These are phyloP conservation scores for Phanerochaete carnosa DNA, from an alignment of 768 basidiomycete species.

Conservation along the genomic window DNA sequence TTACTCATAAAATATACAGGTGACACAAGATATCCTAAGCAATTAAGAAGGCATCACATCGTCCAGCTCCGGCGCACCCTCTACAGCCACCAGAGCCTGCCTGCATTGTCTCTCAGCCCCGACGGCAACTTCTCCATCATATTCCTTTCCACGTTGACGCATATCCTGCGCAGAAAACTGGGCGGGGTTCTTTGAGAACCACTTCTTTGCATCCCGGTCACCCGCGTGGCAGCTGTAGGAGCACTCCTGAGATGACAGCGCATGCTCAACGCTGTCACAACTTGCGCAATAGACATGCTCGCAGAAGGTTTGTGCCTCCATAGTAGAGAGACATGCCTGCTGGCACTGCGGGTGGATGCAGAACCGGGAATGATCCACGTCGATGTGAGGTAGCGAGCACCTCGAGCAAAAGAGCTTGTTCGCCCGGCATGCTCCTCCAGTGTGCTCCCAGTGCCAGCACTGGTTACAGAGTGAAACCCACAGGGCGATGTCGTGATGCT, in stretches of 20 bases:
- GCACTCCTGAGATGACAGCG: conserved; percentile 1
- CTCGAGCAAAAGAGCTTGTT: not conserved
- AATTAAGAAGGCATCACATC: not conserved
- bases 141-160: not conserved
- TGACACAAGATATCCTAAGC: not conserved
- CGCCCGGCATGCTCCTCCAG: not conserved
- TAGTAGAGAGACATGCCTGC: not conserved
- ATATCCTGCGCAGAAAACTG: conserved; percentile 2
- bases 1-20: not conserved
- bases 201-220: not conserved
- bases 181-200: not conserved
- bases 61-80: not conserved
- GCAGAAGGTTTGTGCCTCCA: not conserved
- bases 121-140: not conserved
- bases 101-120: not conserved
- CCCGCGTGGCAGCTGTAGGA: conserved; percentile 3
- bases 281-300: conserved; percentile 6
- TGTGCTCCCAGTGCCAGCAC: conserved; percentile 6
- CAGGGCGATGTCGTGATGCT: not conserved
- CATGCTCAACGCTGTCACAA: conserved; percentile 4
- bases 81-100: not conserved
- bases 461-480: conserved; percentile 2
- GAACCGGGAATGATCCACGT: not conserved
- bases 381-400: conserved; percentile 4
- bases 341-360: not conserved